Conservation (phyloP, 768 basidiomycete species). For the Kwoniella pini region DNA sequence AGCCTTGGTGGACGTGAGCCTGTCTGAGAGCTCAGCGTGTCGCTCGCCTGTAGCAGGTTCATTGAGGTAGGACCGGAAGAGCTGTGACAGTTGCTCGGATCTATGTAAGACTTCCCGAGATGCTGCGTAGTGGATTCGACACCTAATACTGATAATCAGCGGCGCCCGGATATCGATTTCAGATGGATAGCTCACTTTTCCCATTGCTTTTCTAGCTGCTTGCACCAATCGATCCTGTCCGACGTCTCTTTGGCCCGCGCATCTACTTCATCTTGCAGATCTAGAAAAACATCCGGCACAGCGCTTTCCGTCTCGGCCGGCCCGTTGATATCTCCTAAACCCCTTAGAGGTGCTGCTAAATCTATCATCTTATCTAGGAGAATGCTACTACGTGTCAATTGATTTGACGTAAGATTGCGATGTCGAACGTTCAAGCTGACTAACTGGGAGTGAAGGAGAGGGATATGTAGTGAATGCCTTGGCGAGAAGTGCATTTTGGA, state of each 20-base stretch:
- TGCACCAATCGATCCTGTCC: conserved; percentile 22
- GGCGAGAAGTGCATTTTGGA: conserved; percentile 1
- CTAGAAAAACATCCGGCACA: conserved; percentile 41
- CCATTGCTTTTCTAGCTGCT: conserved; percentile 34
- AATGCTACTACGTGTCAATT: conserved; percentile 19
- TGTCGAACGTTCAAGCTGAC: conserved; percentile 33
- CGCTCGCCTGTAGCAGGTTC: conserved; percentile 24
- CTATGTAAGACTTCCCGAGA: neutral
- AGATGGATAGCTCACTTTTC: conserved; percentile 21
- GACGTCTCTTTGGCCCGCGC: conserved; percentile 14
- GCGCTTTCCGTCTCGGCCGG: conserved; percentile 25
- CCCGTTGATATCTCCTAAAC: conserved; percentile 31
- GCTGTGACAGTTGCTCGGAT: conserved; percentile 2
- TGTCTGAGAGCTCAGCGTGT: conserved; percentile 4
- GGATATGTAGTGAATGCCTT: conserved; percentile 18
- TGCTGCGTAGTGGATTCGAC: conserved; percentile 15
- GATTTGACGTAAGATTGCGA: conserved; percentile 18
- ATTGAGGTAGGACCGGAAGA: conserved; percentile 1
- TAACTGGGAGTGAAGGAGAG: conserved; percentile 29
- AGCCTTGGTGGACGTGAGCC: neutral
- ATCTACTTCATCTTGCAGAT: conserved; percentile 47
- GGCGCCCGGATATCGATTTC: neutral
- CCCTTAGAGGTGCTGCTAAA: conserved; percentile 34
- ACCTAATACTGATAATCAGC: conserved; percentile 18
- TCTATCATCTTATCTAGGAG: conserved; percentile 46